Conservation (phyloP, 106 monocot species). For the Platanthera zijinensis region DNA sequence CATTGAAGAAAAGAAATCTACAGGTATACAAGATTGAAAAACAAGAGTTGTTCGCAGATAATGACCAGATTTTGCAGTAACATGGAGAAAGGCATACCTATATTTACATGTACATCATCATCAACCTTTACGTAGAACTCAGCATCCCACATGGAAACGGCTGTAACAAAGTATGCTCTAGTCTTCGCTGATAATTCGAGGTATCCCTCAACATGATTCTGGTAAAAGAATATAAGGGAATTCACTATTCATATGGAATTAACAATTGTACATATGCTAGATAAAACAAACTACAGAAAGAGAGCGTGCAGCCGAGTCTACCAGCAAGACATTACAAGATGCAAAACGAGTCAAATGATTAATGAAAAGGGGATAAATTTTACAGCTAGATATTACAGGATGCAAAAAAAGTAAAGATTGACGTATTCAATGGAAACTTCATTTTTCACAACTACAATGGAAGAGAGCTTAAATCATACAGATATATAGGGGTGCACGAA, state of each 20-base stretch:
- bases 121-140: slow-evolving; percentile 95
- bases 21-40: too few relatives aligned
- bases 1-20: too few relatives aligned
- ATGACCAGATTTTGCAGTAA: background rate
- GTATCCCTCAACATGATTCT: slow-evolving; percentile 99
- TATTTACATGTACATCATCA: slow-evolving; percentile 99
- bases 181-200: slow-evolving; percentile 94
- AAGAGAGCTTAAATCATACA: background rate
- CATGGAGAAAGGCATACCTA: slow-evolving; percentile 33
- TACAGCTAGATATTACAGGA: too few relatives aligned
- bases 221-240: slow-evolving; percentile 1
- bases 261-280: background rate
- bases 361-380: too few relatives aligned
- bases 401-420: too few relatives aligned
- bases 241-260: background rate
- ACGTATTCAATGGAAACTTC: too few relatives aligned
- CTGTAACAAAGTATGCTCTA: slow-evolving; percentile 84
- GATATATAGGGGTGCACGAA: background rate
- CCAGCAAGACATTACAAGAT: background rate
- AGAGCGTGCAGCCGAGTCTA: background rate
- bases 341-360: too few relatives aligned
- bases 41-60: background rate
- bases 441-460: too few relatives aligned
- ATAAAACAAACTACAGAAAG: background rate
- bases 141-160: slow-evolving; percentile 90